Percentiles rank a stretch among this genome's conserved stretches.
Conservation (phyloP, 1,284 basidiomycete genomes). For the Hypsizygus ulmarius region DNA sequence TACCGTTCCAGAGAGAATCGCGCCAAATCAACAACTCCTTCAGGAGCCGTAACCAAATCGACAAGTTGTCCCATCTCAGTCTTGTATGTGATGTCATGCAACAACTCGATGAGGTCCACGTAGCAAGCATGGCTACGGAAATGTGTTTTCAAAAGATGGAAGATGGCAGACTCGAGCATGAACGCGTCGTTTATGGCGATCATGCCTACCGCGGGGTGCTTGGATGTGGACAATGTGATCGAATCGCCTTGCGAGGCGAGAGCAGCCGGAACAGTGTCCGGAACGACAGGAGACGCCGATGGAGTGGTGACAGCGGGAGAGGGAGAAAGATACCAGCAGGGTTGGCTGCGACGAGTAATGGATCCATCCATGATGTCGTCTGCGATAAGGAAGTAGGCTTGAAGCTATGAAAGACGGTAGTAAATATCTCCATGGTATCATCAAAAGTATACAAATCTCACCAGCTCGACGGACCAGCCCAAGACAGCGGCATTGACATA, state of each 20-base stretch:
- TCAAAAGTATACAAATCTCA: conserved; percentile 35
- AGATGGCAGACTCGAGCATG: conserved; percentile 96
- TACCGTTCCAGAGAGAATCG: conserved; percentile 88
- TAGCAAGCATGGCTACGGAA: conserved; percentile 86
- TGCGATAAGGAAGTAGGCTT: conserved; percentile 97
- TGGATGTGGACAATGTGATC: conserved; percentile 11
- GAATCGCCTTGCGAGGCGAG: neutral
- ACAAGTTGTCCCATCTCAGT: conserved; percentile 97
- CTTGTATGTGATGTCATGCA: conserved; percentile 92
- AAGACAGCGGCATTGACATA: conserved; percentile 89
- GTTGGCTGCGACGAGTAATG: conserved; percentile 95
- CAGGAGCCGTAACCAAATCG: conserved; percentile 93
- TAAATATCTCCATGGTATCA: neutral
- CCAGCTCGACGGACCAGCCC: conserved; percentile 96
- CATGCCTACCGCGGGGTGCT: conserved; percentile 68
- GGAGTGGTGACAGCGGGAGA: conserved; percentile 21
- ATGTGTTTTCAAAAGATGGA: conserved; percentile 83
- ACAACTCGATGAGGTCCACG: conserved; percentile 85
- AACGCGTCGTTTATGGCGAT: conserved; percentile 97
- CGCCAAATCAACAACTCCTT: conserved; percentile 82
- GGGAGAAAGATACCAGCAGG: conserved; percentile 84
- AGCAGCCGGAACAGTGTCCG: neutral
- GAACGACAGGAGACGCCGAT: conserved; percentile 11
- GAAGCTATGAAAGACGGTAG: conserved; percentile 55
- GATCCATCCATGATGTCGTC: conserved; percentile 98